These are phyloP conservation scores for Pyricularia pennisetigena DNA, from an alignment of 2,329 filamentous ascomycete species.

Conservation along the genomic window DNA sequence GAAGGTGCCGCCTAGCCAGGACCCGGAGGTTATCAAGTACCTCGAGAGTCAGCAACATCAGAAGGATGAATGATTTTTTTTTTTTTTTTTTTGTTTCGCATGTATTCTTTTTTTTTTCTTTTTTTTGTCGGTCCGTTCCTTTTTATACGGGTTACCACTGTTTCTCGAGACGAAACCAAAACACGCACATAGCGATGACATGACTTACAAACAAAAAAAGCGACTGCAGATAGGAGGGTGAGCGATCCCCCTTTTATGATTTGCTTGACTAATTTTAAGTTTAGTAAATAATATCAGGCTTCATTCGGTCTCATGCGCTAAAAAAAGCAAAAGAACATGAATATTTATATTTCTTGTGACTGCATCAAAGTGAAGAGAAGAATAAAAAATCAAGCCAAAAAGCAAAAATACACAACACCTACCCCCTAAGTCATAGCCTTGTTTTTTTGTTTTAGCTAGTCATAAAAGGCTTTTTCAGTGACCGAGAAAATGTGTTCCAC, in stretches of 20 bases:
- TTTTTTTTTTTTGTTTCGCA: background rate
- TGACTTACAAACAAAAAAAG: background rate
- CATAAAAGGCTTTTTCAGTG: too few species aligned
- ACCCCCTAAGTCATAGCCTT: too few species aligned
- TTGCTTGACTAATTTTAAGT: background rate
- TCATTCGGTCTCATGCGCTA: background rate
- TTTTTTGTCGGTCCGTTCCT: background rate
- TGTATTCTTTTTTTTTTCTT: background rate
- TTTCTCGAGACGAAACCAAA: background rate
- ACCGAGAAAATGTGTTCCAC: too few species aligned
- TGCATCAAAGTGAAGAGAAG: too few species aligned
- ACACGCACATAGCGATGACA: background rate
- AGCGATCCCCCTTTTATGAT: background rate
- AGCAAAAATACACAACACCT: too few species aligned
- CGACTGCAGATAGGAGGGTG: background rate
- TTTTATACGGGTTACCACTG: background rate
- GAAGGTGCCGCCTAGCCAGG: slow-evolving; percentile 29
- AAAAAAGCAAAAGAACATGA: too few species aligned
- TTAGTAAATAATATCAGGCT: background rate
- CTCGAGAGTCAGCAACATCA: slow-evolving; percentile 1
- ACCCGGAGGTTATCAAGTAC: slow-evolving; percentile 11
- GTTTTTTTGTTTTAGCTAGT: too few species aligned
- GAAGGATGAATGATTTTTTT: background rate
- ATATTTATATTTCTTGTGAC: too few species aligned
- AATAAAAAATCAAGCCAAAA: too few species aligned